phyloP scores from a whole-genome alignment of 257 asterid species.

The Thymus mandschuricus region DNA sequence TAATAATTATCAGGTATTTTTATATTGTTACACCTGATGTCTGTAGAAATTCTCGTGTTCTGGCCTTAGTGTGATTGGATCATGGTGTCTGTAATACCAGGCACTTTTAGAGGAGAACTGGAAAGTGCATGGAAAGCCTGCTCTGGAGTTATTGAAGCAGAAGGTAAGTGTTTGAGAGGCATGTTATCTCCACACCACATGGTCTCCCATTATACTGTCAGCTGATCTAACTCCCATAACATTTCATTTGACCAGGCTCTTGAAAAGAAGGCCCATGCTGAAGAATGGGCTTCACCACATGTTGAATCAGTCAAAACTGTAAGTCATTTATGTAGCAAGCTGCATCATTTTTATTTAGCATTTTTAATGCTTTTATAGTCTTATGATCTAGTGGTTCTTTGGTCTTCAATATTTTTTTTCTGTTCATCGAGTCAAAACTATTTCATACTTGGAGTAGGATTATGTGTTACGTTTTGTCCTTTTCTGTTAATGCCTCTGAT shows the following conservation, averaged over 20 bases:
- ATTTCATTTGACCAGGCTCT: constrained; percentile 51
- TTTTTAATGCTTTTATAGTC: constrained; percentile 1
- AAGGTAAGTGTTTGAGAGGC: constrained; percentile 55
- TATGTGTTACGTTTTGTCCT: not conserved
- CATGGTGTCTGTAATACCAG: constrained; percentile 46
- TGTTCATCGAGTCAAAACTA: not conserved
- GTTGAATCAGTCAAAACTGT: constrained; percentile 74
- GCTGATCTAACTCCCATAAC: constrained; percentile 11
- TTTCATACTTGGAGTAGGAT: constrained; percentile 8
- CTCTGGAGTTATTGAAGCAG: constrained; percentile 55
- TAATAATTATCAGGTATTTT: constrained; percentile 56
- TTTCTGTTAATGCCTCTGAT: not conserved
- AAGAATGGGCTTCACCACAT: constrained; percentile 90
- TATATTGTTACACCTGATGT: not conserved
- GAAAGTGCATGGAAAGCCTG: constrained; percentile 81
- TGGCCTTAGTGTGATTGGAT: constrained; percentile 16
- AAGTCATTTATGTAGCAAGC: constrained; percentile 40
- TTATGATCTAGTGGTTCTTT: constrained; percentile 19
- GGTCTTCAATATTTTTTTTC: not conserved
- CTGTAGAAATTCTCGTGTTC: not conserved
- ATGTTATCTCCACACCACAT: constrained; percentile 13
- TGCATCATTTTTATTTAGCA: constrained; percentile 24
- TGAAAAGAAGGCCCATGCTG: constrained; percentile 80
- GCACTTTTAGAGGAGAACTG: constrained; percentile 70
- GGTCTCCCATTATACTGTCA: constrained; percentile 25